Percentiles rank a stretch among this genome's conserved stretches.
phyloP scores from a whole-genome alignment of 805 yeast genomes.

The Jamesozyma lodderae region DNA sequence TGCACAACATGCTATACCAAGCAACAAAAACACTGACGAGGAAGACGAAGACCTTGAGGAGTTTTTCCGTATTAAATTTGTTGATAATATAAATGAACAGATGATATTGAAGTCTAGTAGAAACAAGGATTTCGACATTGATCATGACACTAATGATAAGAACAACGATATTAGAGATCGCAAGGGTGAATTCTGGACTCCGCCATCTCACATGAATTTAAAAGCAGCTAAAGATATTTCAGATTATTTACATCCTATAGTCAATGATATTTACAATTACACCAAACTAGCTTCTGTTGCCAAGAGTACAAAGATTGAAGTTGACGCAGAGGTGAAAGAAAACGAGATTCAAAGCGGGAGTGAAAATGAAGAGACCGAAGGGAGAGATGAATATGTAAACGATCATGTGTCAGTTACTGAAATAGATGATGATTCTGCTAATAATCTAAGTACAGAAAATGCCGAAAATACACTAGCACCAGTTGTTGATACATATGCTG shows the following conservation, averaged over 20 bases:
- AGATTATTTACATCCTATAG: slow-evolving; percentile 10
- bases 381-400: not conserved
- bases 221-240: slow-evolving; percentile 12
- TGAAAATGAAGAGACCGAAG: not conserved
- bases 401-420: slow-evolving; percentile 1
- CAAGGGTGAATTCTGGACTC: slow-evolving; percentile 18
- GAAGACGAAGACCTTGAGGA: not conserved
- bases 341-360: not conserved
- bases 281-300: no score
- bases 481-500: slow-evolving; percentile 18
- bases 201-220: slow-evolving; percentile 14
- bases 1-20: slow-evolving; percentile 11
- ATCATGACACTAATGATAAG: not conserved
- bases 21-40: not conserved
- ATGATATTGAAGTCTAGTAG: not conserved
- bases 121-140: no score
- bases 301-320: not conserved
- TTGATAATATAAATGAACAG: slow-evolving; percentile 4
- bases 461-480: not conserved
- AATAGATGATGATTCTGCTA: not conserved
- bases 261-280: slow-evolving; percentile 22
- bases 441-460: not conserved
- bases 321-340: no score
- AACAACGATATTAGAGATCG: no score
- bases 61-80: slow-evolving; percentile 16